A percentile compares a stretch with the other conserved stretches of the same genome.
phyloP scores from a whole-genome alignment of 495 filamentous ascomycete species.

The Xylaria longipes region DNA sequence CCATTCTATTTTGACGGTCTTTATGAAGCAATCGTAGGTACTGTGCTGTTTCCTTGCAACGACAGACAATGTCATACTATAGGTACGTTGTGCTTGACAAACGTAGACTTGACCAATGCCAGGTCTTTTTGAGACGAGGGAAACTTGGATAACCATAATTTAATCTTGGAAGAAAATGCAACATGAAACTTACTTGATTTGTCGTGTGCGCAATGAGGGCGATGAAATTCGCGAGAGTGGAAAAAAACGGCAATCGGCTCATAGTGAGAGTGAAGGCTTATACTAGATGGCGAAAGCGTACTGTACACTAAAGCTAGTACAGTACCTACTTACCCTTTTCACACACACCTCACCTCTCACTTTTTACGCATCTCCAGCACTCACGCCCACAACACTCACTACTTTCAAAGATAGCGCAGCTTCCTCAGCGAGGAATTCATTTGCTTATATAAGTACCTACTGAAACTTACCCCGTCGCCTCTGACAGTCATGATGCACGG shows the following conservation, averaged over 20 bases:
- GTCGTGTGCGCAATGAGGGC: not conserved
- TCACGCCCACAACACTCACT: not conserved
- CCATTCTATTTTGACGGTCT: no score
- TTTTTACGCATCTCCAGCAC: not conserved
- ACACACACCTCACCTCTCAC: not conserved
- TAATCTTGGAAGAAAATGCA: not conserved
- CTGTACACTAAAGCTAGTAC: not conserved
- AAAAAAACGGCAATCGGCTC: not conserved
- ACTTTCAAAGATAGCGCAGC: not conserved
- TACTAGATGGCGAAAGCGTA: not conserved
- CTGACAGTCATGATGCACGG: not conserved
- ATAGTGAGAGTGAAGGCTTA: not conserved
- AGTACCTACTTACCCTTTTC: not conserved
- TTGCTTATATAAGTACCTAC: no score
- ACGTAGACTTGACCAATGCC: not conserved
- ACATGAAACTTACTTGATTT: not conserved
- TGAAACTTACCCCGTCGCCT: not conserved
- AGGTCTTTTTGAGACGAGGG: not conserved
- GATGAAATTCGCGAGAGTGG: not conserved
- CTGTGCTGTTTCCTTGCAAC: not conserved
- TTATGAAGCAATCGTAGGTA: not conserved
- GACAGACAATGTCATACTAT: not conserved
- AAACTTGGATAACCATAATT: not conserved
- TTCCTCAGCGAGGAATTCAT: not conserved
- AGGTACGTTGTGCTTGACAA: no score